phyloP scores from a whole-genome alignment of 2,329 filamentous ascomycete genomes.

The Fusarium nisikadoi region DNA sequence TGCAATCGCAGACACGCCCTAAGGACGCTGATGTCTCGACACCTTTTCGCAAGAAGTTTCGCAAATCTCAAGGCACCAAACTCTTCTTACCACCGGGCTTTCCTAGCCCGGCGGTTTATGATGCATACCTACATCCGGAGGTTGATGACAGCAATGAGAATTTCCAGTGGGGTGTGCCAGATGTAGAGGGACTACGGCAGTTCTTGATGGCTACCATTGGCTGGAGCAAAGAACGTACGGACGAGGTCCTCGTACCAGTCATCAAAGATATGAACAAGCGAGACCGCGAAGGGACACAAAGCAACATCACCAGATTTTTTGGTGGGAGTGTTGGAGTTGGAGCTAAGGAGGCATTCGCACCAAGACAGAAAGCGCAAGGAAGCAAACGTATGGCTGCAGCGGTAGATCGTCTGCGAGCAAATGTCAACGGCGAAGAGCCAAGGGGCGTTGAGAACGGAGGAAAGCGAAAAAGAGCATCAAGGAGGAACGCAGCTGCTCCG shows the following conservation, averaged over 20 bases:
- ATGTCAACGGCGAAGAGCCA: constrained; percentile 37
- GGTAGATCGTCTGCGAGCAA: constrained; percentile 70
- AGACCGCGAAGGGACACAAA: constrained; percentile 89
- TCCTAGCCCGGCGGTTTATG: constrained; percentile 79
- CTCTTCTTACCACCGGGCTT: constrained; percentile 86
- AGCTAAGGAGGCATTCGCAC: constrained; percentile 74
- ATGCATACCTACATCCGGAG: constrained; percentile 87
- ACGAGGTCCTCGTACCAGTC: constrained; percentile 95
- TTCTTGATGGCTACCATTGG: constrained; percentile 94
- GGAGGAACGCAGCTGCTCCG: constrained; percentile 25
- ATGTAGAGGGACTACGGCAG: constrained; percentile 82
- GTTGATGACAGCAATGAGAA: constrained; percentile 81
- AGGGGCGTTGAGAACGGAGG: constrained; percentile 5
- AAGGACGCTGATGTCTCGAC: constrained; percentile 70
- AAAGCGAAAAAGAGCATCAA: constrained; percentile 41
- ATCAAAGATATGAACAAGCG: constrained; percentile 94
- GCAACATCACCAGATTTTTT: constrained; percentile 95
- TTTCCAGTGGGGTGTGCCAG: constrained; percentile 97
- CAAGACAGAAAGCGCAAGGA: constrained; percentile 70
- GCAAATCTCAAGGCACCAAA: constrained; percentile 80
- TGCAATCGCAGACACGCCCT: constrained; percentile 75
- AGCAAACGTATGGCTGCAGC: constrained; percentile 82
- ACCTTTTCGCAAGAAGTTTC: constrained; percentile 86
- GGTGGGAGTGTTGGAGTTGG: constrained; percentile 77
- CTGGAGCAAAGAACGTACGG: constrained; percentile 90